phyloP scores from a whole-genome alignment of 2,329 filamentous ascomycete genomes.

The Bipolaris bicolor region DNA sequence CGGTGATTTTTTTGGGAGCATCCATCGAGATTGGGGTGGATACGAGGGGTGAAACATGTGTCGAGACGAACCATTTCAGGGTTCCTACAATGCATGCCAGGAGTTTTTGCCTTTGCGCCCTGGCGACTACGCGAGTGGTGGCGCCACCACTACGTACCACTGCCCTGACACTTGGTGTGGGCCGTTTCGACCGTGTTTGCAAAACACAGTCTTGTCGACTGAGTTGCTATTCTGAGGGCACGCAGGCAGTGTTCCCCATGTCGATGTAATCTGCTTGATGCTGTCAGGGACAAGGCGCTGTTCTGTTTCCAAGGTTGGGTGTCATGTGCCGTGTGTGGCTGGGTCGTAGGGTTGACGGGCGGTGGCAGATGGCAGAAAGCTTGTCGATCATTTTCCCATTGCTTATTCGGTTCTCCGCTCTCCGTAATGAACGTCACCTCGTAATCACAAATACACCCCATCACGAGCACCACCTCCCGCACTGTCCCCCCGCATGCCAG shows the following conservation, averaged over 20 bases:
- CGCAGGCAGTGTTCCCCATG: background rate
- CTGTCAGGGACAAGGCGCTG: slow-evolving; percentile 10
- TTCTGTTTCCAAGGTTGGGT: background rate
- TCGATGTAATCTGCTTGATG: slow-evolving; percentile 2
- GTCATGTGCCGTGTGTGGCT: slow-evolving; percentile 4
- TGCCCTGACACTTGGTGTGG: background rate
- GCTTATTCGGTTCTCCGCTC: slow-evolving; percentile 21
- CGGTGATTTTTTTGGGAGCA: background rate
- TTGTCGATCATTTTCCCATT: slow-evolving; percentile 9
- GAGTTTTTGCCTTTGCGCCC: slow-evolving; percentile 4
- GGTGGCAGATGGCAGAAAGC: slow-evolving; percentile 12
- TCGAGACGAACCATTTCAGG: slow-evolving; percentile 21
- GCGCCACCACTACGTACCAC: background rate
- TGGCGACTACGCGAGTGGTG: slow-evolving; percentile 13
- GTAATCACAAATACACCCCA: slow-evolving; percentile 15
- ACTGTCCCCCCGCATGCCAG: slow-evolving; percentile 2
- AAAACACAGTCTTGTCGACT: slow-evolving; percentile 2
- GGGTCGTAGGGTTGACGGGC: slow-evolving; percentile 1
- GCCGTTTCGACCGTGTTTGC: slow-evolving; percentile 4
- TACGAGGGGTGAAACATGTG: slow-evolving; percentile 7
- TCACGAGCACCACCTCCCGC: slow-evolving; percentile 8
- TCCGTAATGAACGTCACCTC: slow-evolving; percentile 20
- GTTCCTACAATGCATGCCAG: slow-evolving; percentile 3
- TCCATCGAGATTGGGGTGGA: background rate
- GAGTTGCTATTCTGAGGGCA: slow-evolving; percentile 11